These are phyloP conservation scores for Metschnikowia peoriensis DNA, from an alignment of 805 yeast species.

Conservation along the genomic window DNA sequence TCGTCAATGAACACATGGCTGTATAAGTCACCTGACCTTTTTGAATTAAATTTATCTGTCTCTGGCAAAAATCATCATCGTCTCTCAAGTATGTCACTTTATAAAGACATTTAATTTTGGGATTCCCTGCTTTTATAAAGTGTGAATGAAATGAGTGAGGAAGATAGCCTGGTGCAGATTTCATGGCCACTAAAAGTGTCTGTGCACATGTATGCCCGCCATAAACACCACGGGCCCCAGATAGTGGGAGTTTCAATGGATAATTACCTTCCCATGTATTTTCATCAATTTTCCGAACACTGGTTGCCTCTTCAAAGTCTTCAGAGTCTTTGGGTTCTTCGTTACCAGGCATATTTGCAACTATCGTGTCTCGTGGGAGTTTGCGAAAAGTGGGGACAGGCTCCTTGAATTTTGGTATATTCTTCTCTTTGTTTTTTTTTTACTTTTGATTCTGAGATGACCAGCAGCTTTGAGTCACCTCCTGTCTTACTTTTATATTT, in stretches of 20 bases:
- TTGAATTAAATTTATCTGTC: constrained; percentile 58
- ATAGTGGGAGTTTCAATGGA: constrained; percentile 34
- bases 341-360: constrained; percentile 2
- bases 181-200: constrained; percentile 57
- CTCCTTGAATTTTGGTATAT: neutral
- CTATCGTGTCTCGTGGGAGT: no score
- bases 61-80: constrained; percentile 51
- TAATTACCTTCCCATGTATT: constrained; percentile 30
- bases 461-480: no score
- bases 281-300: constrained; percentile 13
- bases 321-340: constrained; percentile 1
- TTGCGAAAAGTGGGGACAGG: neutral
- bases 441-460: no score
- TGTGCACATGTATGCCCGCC: constrained; percentile 73
- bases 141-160: constrained; percentile 65
- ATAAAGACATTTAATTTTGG: constrained; percentile 47
- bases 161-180: constrained; percentile 39
- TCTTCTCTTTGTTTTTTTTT: no score
- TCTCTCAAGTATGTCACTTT: constrained; percentile 51
- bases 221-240: constrained; percentile 62
- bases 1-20: constrained; percentile 47
- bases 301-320: constrained; percentile 18
- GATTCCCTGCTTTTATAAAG: constrained; percentile 56
- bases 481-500: neutral
- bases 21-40: constrained; percentile 48